Percentiles rank a stretch among this genome's conserved stretches.
phyloP scores from a whole-genome alignment of 441 rosid species.

The Pelargonium australe region DNA sequence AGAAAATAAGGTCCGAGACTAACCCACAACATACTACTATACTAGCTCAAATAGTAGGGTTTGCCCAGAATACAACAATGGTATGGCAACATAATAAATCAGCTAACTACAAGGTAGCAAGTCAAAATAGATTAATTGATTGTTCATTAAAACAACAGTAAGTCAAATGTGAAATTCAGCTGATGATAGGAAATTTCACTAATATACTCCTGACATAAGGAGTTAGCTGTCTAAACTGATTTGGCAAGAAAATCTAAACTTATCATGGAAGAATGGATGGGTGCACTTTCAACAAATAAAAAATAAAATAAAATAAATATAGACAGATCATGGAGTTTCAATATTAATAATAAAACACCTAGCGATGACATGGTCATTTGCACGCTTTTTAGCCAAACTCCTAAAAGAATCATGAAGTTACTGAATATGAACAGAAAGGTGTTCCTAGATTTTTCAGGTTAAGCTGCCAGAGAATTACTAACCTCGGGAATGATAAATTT shows the following conservation, averaged over 20 bases:
- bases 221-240: neutral
- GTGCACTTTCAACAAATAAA: neutral
- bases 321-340: neutral
- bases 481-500: conserved; percentile 93
- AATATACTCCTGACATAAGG: too few relatives aligned
- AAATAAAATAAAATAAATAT: too few relatives aligned
- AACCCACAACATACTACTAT: too few relatives aligned
- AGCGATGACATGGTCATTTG: neutral
- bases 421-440: neutral
- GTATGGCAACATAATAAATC: too few relatives aligned
- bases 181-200: neutral
- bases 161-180: neutral
- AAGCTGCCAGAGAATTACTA: conserved; percentile 13
- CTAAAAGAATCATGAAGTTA: neutral
- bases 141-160: neutral
- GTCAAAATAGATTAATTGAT: too few relatives aligned
- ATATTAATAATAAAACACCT: neutral
- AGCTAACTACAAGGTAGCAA: too few relatives aligned
- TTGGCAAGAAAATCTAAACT: neutral
- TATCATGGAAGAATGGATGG: neutral
- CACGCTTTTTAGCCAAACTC: neutral
- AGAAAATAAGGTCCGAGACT: too few relatives aligned
- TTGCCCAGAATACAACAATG: too few relatives aligned
- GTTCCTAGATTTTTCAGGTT: neutral
- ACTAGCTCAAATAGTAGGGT: too few relatives aligned